Evolutionary conservation across 352 stramenopile species (phyloP).

Genomic region (Pythium aquatile): DNA sequence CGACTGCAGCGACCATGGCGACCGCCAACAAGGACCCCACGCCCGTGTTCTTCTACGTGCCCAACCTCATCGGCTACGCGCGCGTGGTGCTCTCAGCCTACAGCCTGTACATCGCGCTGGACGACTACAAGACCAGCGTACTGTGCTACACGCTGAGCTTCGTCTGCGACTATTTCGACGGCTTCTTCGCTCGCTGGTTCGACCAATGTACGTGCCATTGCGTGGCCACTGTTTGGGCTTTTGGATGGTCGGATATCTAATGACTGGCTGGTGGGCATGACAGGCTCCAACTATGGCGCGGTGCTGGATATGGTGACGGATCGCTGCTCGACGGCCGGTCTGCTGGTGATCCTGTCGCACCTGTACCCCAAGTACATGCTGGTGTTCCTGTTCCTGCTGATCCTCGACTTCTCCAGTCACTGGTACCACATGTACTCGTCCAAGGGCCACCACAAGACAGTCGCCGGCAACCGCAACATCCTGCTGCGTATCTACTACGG

Average conservation of each 20-base stretch:
- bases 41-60: constrained; percentile 94
- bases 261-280: background rate
- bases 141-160: constrained; percentile 95
- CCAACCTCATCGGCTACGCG: constrained; percentile 96
- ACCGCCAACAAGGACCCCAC: constrained; percentile 32
- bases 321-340: constrained; percentile 92
- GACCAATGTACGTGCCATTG: constrained; percentile 85
- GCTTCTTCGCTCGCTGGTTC: constrained; percentile 95
- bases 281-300: constrained; percentile 91
- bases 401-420: constrained; percentile 97
- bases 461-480: constrained; percentile 90
- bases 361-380: constrained; percentile 88
- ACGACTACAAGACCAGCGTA: constrained; percentile 75
- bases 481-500: constrained; percentile 94
- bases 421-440: constrained; percentile 98
- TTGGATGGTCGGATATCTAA: background rate
- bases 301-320: constrained; percentile 99
- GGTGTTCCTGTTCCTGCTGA: constrained; percentile 88
- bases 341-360: constrained; percentile 93
- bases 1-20: constrained; percentile 9
- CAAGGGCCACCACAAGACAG: constrained; percentile 94
- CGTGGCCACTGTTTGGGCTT: too few relatives aligned
- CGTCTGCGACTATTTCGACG: constrained; percentile 97
- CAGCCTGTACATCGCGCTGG: constrained; percentile 79
- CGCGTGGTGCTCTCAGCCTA: constrained; percentile 87